Base-by-base conservation (phyloP, 169 alveolate species). In the Theileria luwenshuni region DNA sequence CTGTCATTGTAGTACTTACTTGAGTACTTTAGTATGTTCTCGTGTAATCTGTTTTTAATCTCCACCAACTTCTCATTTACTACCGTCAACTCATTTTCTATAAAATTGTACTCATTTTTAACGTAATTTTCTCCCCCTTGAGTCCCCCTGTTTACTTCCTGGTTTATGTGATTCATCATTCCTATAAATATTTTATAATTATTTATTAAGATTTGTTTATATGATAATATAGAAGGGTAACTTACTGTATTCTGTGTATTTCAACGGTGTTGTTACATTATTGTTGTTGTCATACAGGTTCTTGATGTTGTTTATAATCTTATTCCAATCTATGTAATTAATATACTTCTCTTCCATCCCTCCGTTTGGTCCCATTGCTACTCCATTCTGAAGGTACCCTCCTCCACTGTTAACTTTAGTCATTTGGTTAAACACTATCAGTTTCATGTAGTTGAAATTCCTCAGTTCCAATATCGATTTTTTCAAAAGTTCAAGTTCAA, bases 401-500 rank as follows among this genome's bases (percentile, higher is more conserved):
- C 32, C 65, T 13, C 54, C 63, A 5, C 17, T 38, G 45, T 5
- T 5, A 5, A 38, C 45, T 5, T 5, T 38, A 5, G 45, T 38
- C 45, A 38, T 5, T 5, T 10, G 5, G 45, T 38, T 38, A 10
- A 38, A 5, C 45, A 38, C 45, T 5, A 38, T 38, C 45, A 38
- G 45, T 38, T 38, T 38, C 5, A 38, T 5, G 45, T 38, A 38
- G 45, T 38, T 38, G 45, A 38, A 7, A 43, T 64, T 27, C 38
- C 77, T 79, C 76, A 79, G 33, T 49, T 79, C 83, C 32, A 79
- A 21, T 27, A 56, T 42, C 43, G 68, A 56, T 1, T 83, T 70
- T 38, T 69, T 67, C 28, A 79, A 59, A 21, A 79, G 28, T 45
- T 79, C 86, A 28, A 61, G 3, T 60, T 79, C 86, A 35, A 71